phyloP scores from a whole-genome alignment of 371 early-diverging fungal genomes.

The Mortierella sp. region DNA sequence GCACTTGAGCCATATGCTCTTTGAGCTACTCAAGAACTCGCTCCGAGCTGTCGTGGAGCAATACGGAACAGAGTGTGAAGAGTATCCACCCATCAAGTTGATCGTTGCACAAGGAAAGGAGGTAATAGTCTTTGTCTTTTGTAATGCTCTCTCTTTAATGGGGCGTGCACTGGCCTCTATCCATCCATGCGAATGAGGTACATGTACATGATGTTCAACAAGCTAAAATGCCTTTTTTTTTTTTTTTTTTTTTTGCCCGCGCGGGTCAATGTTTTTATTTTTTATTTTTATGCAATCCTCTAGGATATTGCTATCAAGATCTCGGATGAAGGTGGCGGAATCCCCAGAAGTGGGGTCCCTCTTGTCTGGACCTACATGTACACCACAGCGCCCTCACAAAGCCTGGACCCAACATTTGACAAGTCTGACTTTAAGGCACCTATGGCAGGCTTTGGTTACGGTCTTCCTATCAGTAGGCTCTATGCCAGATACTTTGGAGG shows the following conservation, averaged over 20 bases:
- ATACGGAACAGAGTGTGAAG: slow-evolving; percentile 87
- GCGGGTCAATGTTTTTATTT: not conserved
- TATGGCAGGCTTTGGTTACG: slow-evolving; percentile 98
- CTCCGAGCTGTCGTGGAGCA: slow-evolving; percentile 95
- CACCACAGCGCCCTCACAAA: slow-evolving; percentile 93
- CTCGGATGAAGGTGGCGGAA: slow-evolving; percentile 96
- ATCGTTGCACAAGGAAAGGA: slow-evolving; percentile 96
- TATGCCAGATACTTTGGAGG: slow-evolving; percentile 97
- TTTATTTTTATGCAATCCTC: not conserved
- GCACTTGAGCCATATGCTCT: slow-evolving; percentile 97
- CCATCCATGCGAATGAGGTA: not conserved
- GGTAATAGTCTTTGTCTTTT: slow-evolving; percentile 41
- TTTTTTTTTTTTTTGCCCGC: not conserved
- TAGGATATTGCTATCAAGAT: slow-evolving; percentile 96
- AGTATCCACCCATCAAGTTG: slow-evolving; percentile 91
- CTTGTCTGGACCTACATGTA: slow-evolving; percentile 98
- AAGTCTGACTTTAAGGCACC: slow-evolving; percentile 95
- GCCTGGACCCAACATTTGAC: slow-evolving; percentile 84
- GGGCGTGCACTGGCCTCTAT: not conserved
- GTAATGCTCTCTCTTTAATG: not conserved
- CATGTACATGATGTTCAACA: too few relatives aligned
- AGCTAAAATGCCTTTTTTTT: not conserved
- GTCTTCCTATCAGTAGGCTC: slow-evolving; percentile 89
- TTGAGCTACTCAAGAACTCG: slow-evolving; percentile 96
- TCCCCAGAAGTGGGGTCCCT: slow-evolving; percentile 89